phyloP scores from a whole-genome alignment of 139 green algal genomes.

The Pseudopediastrum boryanum region DNA sequence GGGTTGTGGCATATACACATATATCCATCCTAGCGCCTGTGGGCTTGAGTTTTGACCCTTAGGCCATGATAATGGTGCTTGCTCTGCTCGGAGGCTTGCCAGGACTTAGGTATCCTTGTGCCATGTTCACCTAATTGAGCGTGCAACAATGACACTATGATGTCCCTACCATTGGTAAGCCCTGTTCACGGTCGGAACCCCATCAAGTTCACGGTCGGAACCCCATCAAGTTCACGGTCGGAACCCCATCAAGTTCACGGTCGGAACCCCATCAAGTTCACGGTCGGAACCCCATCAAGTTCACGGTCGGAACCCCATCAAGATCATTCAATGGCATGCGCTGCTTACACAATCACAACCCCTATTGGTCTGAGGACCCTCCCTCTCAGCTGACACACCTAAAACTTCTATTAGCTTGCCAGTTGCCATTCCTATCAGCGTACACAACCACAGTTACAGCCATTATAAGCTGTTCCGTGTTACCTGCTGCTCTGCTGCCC shows the following conservation, averaged over 20 bases:
- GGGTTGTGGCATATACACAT: too few relatives aligned
- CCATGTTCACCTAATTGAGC: neutral
- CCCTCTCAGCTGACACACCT: neutral
- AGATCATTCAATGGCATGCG: neutral
- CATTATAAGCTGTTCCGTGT: neutral
- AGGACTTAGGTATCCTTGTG: neutral
- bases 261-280: neutral
- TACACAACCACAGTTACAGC: neutral
- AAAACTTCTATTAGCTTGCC: too few relatives aligned
- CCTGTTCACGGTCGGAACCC: neutral
- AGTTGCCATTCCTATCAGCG: neutral
- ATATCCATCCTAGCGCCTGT: neutral
- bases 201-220: neutral
- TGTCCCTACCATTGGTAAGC: too few relatives aligned
- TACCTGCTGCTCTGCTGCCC: conserved; percentile 37
- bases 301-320: neutral
- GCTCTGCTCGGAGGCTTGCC: neutral
- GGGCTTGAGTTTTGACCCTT: neutral
- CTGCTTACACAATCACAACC: neutral
- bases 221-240: neutral
- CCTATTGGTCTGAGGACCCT: neutral
- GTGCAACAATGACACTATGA: neutral
- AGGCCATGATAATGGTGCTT: neutral
- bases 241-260: neutral
- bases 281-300: neutral